These are phyloP conservation scores for Tinospora cordifolia DNA, from an alignment of 164 flowering plant genomes.

Conservation along the genomic window DNA sequence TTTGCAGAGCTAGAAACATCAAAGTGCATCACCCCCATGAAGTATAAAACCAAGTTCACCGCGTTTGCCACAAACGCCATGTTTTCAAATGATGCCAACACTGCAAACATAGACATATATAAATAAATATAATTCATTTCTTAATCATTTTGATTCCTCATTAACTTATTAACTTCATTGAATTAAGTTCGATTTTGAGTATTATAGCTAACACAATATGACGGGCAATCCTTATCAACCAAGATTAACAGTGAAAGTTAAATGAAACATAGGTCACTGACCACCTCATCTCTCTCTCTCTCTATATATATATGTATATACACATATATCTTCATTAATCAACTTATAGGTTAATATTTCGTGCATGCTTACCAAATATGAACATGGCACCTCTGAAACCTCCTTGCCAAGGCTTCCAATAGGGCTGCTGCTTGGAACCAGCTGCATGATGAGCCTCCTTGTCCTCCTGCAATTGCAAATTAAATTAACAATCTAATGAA, in stretches of 20 bases:
- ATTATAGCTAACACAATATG: not conserved
- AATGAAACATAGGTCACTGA: too few species aligned
- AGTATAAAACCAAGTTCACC: slow-evolving; percentile 41
- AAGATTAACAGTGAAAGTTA: too few species aligned
- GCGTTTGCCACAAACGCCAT: slow-evolving; percentile 53
- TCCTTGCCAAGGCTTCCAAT: slow-evolving; percentile 11
- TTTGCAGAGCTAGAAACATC: slow-evolving; percentile 29
- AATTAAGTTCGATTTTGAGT: not conserved
- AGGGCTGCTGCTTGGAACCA: not conserved
- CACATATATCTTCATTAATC: too few species aligned
- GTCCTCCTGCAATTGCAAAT: not conserved
- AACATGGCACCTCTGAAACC: slow-evolving; percentile 10
- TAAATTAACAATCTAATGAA: too few species aligned
- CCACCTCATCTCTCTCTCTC: too few species aligned
- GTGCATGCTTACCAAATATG: not conserved
- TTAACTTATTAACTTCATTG: not conserved
- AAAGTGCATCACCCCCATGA: slow-evolving; percentile 30
- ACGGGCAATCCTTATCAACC: too few species aligned
- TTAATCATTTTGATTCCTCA: too few species aligned
- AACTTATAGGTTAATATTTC: not conserved
- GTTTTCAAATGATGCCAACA: slow-evolving; percentile 32
- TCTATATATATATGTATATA: too few species aligned
- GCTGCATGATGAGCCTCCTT: slow-evolving; percentile 2
- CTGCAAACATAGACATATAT: slow-evolving; percentile 14
- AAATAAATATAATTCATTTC: not conserved